Conservation (phyloP, 192 early-diverging fungal genomes). For the Coemansia sp. region DNA sequence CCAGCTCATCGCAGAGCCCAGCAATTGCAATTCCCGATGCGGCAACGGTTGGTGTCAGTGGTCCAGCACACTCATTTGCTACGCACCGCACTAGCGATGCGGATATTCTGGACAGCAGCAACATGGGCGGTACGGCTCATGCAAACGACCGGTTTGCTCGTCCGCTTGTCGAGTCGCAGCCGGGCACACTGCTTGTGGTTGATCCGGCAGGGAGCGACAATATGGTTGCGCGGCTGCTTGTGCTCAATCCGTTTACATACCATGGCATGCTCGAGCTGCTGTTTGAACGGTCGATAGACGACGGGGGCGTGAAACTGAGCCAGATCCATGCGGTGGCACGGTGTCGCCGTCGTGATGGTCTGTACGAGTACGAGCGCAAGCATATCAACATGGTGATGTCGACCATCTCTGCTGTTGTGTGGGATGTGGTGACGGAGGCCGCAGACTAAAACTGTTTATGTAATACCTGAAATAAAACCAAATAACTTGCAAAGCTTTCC, state of each 20-base stretch:
- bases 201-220: conserved; percentile 30
- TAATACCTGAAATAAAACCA: background rate
- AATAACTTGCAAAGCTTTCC: too few species aligned
- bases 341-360: conserved; percentile 30
- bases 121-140: background rate
- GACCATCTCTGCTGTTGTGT: conserved; percentile 48
- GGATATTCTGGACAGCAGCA: background rate
- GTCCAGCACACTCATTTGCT: background rate
- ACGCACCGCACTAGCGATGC: background rate
- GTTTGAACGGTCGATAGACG: conserved; percentile 36
- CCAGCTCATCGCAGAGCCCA: background rate
- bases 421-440: conserved; percentile 36
- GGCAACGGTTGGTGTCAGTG: background rate
- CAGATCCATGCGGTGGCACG: conserved; percentile 39
- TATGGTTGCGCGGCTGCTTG: conserved; percentile 37
- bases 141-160: conserved; percentile 24
- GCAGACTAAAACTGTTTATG: background rate
- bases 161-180: conserved; percentile 35
- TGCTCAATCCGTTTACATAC: conserved; percentile 51
- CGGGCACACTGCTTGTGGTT: conserved; percentile 40
- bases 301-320: conserved; percentile 20
- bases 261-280: conserved; percentile 46
- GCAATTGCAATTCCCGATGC: conserved; percentile 13
- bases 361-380: conserved; percentile 54
- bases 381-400: conserved; percentile 52